Percentiles rank a stretch among this genome's conserved stretches.
Conservation (phyloP, 2,329 filamentous ascomycete genomes). For the Aurifilum marmelostoma region DNA sequence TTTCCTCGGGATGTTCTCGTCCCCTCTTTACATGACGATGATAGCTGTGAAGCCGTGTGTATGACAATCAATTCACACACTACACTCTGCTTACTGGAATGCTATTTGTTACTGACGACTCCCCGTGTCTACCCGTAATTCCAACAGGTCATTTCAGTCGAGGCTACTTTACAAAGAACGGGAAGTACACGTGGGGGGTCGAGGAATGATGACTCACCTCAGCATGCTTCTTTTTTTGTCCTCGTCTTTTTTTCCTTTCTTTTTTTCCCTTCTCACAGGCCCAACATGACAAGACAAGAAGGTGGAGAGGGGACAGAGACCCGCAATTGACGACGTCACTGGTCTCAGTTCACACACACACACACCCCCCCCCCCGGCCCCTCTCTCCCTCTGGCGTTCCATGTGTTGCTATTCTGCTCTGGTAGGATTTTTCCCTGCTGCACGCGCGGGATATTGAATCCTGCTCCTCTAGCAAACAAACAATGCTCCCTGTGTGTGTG, state of each 20-base stretch:
- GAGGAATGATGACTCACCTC: neutral
- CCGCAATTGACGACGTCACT: constrained; percentile 3
- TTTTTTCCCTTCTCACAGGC: neutral
- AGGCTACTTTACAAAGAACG: neutral
- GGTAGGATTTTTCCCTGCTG: too few relatives aligned
- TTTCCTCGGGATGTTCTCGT: neutral
- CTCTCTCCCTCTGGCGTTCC: too few relatives aligned
- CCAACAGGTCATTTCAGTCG: neutral
- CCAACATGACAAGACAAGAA: neutral
- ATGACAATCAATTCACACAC: neutral
- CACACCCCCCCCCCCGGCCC: too few relatives aligned
- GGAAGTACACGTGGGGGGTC: neutral
- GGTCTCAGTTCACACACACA: constrained; percentile 3
- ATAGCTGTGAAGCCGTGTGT: neutral
- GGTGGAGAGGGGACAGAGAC: neutral
- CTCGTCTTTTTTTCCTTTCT: neutral
- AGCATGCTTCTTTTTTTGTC: neutral
- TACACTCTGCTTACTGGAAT: neutral
- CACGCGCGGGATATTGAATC: too few relatives aligned
- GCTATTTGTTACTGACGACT: neutral
- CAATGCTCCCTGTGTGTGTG: neutral
- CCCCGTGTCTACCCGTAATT: neutral
- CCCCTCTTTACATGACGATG: neutral
- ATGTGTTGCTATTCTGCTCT: too few relatives aligned
- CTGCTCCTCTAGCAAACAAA: neutral